phyloP scores from a whole-genome alignment of 2,329 filamentous ascomycete genomes.

The Acephala macrosclerotiorum region DNA sequence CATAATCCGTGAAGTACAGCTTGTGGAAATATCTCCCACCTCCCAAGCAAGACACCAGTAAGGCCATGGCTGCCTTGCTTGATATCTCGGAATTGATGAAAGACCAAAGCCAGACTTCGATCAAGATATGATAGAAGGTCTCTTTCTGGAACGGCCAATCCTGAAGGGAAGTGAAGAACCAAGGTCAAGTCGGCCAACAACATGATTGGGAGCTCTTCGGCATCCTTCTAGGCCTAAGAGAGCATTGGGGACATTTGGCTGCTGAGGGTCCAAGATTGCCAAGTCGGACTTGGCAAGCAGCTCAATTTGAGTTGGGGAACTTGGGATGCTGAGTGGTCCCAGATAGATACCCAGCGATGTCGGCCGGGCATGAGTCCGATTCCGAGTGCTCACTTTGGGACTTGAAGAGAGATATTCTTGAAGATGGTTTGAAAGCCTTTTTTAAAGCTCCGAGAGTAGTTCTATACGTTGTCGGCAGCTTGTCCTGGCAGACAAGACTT shows the following conservation, averaged over 20 bases:
- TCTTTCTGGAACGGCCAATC: neutral
- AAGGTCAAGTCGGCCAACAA: conserved; percentile 45
- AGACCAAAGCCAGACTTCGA: conserved; percentile 36
- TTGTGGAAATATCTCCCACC: conserved; percentile 46
- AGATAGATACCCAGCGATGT: conserved; percentile 42
- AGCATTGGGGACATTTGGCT: conserved; percentile 16
- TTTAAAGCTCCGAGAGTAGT: conserved; percentile 2
- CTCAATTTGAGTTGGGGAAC: conserved; percentile 18
- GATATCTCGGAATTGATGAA: conserved; percentile 37
- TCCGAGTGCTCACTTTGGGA: conserved; percentile 14
- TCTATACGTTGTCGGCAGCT: too few relatives aligned
- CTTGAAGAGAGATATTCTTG: conserved; percentile 22
- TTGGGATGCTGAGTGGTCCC: conserved; percentile 35
- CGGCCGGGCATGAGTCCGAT: conserved; percentile 21
- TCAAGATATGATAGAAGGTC: conserved; percentile 21
- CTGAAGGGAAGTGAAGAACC: conserved; percentile 8
- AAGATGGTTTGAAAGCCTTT: conserved; percentile 15
- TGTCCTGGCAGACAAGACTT: neutral
- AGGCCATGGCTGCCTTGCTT: conserved; percentile 46
- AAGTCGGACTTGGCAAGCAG: conserved; percentile 18
- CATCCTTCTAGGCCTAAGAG: conserved; percentile 31
- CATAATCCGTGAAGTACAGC: conserved; percentile 44
- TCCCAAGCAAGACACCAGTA: conserved; percentile 51
- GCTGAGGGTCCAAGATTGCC: conserved; percentile 28
- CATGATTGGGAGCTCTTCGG: conserved; percentile 27